Base-by-base conservation (phyloP, 352 stramenopile genomes). In the Globisporangium spiculum region DNA sequence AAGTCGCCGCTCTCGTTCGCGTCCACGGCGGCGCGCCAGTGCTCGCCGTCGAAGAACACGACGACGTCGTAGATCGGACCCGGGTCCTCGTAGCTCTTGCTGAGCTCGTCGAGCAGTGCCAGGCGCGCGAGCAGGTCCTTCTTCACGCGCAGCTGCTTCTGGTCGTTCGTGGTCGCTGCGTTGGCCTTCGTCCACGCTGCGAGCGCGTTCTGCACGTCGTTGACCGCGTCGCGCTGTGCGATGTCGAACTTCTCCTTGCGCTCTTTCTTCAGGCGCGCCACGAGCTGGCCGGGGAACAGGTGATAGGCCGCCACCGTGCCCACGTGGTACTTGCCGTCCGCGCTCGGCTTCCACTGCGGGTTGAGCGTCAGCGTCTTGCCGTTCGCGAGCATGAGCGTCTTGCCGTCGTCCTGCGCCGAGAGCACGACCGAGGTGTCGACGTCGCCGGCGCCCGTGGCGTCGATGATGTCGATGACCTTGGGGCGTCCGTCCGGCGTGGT, bases 381-480 rank as follows among this genome's bases (percentile, higher is more conserved):
- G 67, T 68, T 74, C 1, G 66, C 53, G 26, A 92, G 74, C 61
- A 61, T 36, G 24, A 92, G 73, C 57, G 67, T 75, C 27, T 93
- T 68, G 54, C 70, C 58, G 38, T 77, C 82, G 44, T 96, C 81
- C 48, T 80, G 74, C 7, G 85, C 71, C 59, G 84, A 63, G 22
- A 92, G 22, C 14, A 86, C 66, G 0, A 74, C 83, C 10, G 84
- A 91, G 64, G 93, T 97, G 75, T 98, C 88, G 1, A 99, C 85
- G 80, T 99, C 97, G 36, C 96, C 96, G 8, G 87, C 78, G 48
- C 83, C 97, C 32, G 94, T 98, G 75, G 93, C 97, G 80, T 99
- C 97, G 27, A 98, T 83, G 53, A 99, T 81, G 76, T 98, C 93
- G 16, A 99, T 72, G 67, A 98, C 79, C 81, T 99, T 99, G 57